Evolutionary conservation across 1,139 yeast species (phyloP).

Genomic region (Candida neerlandica): DNA sequence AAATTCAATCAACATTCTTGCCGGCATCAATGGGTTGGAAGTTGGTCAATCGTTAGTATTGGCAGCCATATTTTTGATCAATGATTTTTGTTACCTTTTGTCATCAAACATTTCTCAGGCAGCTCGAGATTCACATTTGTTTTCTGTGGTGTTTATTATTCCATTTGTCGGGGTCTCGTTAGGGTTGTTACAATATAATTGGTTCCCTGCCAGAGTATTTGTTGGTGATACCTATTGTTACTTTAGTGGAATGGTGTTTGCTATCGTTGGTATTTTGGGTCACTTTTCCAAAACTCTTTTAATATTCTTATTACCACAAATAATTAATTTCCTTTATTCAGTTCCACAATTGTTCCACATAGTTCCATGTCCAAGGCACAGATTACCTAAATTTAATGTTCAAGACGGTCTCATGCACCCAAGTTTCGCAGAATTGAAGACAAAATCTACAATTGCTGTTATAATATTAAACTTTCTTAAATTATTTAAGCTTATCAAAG

Average conservation of each 20-base stretch:
- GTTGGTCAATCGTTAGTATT: slow-evolving; percentile 91
- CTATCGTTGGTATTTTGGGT: slow-evolving; percentile 93
- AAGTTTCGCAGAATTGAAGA: slow-evolving; percentile 39
- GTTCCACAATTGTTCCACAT: slow-evolving; percentile 85
- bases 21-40: slow-evolving; percentile 95
- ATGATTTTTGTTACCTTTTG: slow-evolving; percentile 73
- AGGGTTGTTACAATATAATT: slow-evolving; percentile 75
- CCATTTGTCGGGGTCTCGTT: slow-evolving; percentile 88
- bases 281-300: slow-evolving; percentile 93
- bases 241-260: slow-evolving; percentile 98
- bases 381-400: slow-evolving; percentile 76
- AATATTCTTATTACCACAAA: slow-evolving; percentile 86
- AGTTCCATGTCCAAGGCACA: slow-evolving; percentile 93
- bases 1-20: slow-evolving; percentile 92
- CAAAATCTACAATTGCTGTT: slow-evolving; percentile 19
- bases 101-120: slow-evolving; percentile 45
- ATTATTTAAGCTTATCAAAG: slow-evolving; percentile 50
- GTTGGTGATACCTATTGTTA: slow-evolving; percentile 99
- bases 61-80: slow-evolving; percentile 67
- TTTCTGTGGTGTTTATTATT: slow-evolving; percentile 74
- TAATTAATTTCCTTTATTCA: slow-evolving; percentile 83
- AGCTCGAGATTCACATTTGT: slow-evolving; percentile 80
- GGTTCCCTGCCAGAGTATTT: slow-evolving; percentile 90
- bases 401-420: slow-evolving; percentile 77
- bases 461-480: slow-evolving; percentile 39